phyloP scores from a whole-genome alignment of 2,329 filamentous ascomycete species.

The Cordyceps javanica region DNA sequence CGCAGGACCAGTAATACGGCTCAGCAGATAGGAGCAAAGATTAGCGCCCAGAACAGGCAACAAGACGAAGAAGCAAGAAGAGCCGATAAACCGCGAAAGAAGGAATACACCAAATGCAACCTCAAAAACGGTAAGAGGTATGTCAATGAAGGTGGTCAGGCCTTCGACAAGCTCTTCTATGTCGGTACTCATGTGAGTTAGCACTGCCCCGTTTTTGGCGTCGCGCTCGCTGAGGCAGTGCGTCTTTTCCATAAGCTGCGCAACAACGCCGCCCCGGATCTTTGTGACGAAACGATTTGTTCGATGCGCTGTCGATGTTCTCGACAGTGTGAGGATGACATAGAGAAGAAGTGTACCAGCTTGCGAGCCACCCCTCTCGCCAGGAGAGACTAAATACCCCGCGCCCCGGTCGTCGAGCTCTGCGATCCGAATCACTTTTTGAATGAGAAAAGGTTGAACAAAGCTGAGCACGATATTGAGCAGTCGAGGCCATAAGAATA shows the following conservation, averaged over 20 bases:
- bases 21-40: neutral
- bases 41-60: neutral
- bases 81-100: neutral
- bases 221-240: constrained; percentile 23
- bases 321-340: neutral
- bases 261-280: constrained; percentile 27
- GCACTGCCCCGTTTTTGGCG: constrained; percentile 21
- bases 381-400: neutral
- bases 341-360: neutral
- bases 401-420: neutral
- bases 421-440: neutral
- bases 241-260: constrained; percentile 43
- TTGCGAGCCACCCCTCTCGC: neutral
- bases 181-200: constrained; percentile 11
- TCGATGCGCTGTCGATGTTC: neutral
- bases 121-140: neutral
- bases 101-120: neutral
- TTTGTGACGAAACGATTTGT: constrained; percentile 23
- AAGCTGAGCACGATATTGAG: neutral
- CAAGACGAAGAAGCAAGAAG: neutral
- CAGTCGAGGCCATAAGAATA: neutral
- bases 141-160: neutral
- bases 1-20: neutral
- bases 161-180: neutral
- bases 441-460: neutral